Conservation (phyloP, 441 rosid genomes). For the Adansonia grandidieri region DNA sequence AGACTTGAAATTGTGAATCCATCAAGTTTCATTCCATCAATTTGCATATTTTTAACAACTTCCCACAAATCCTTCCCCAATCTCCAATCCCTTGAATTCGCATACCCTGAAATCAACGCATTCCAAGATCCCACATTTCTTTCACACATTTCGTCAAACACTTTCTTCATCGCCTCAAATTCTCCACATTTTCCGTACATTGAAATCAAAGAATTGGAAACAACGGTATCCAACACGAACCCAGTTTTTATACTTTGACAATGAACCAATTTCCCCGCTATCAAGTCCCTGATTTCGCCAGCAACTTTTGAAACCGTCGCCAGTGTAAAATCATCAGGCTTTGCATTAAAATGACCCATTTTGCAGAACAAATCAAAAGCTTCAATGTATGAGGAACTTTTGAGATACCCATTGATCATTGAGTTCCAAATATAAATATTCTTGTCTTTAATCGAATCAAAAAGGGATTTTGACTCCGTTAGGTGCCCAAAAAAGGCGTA, state of each 20-base stretch:
- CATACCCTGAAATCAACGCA: constrained; percentile 46
- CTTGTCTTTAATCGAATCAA: constrained; percentile 39
- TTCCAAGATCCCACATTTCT: constrained; percentile 63
- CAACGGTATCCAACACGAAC: constrained; percentile 43
- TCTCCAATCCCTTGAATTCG: constrained; percentile 30
- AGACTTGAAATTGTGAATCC: constrained; percentile 59
- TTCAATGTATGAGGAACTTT: constrained; percentile 36
- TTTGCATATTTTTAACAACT: constrained; percentile 46
- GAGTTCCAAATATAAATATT: constrained; percentile 58
- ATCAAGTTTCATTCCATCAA: constrained; percentile 51
- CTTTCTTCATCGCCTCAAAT: constrained; percentile 34
- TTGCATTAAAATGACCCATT: constrained; percentile 41
- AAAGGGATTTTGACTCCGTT: constrained; percentile 44
- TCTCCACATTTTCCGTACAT: constrained; percentile 56
- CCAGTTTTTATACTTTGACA: constrained; percentile 49
- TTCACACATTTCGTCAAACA: constrained; percentile 69
- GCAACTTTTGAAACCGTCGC: constrained; percentile 52
- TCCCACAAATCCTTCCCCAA: constrained; percentile 31
- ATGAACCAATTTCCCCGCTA: constrained; percentile 52
- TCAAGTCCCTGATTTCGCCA: constrained; percentile 44
- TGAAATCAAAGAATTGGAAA: constrained; percentile 57
- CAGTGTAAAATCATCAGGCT: constrained; percentile 57
- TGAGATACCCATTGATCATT: constrained; percentile 58
- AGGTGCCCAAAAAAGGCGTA: constrained; percentile 44
- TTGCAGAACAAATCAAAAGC: constrained; percentile 48